phyloP scores from a whole-genome alignment of 2,329 filamentous ascomycete species.

The Sclerotinia minor region DNA sequence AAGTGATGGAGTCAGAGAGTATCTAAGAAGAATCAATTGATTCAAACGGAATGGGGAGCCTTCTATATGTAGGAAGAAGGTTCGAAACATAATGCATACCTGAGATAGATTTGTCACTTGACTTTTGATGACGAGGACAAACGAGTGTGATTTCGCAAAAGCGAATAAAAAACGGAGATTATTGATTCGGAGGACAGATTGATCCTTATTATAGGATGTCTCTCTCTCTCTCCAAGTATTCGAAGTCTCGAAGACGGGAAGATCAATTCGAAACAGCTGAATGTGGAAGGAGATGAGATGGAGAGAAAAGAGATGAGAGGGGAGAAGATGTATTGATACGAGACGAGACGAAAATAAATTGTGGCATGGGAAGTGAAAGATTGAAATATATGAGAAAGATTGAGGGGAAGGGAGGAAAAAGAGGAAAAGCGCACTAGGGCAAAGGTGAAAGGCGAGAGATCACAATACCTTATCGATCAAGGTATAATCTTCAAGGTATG shows the following conservation, averaged over 20 bases:
- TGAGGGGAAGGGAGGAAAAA: background rate
- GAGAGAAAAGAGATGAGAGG: slow-evolving; percentile 6
- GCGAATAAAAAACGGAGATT: slow-evolving; percentile 29
- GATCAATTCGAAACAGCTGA: slow-evolving; percentile 27
- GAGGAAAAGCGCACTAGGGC: no score
- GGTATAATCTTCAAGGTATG: background rate
- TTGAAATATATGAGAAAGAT: slow-evolving; percentile 19
- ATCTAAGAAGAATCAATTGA: slow-evolving; percentile 4
- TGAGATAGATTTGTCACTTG: slow-evolving; percentile 14
- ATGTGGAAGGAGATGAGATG: slow-evolving; percentile 22
- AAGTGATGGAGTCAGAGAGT: slow-evolving; percentile 3
- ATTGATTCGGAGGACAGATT: slow-evolving; percentile 9
- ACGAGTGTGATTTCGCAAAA: slow-evolving; percentile 23
- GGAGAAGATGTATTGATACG: slow-evolving; percentile 5
- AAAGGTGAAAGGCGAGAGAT: background rate
- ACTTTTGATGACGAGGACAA: slow-evolving; percentile 12
- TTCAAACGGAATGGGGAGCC: background rate
- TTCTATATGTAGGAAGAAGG: slow-evolving; percentile 2
- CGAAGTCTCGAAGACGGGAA: slow-evolving; percentile 27
- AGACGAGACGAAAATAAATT: background rate
- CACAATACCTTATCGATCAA: background rate
- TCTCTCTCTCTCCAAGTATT: slow-evolving; percentile 1
- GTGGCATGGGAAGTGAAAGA: slow-evolving; percentile 18
- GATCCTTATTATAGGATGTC: background rate
- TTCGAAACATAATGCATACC: background rate